Base-by-base conservation (phyloP, 2,329 filamentous ascomycete genomes). In the Paraphoma sp. region DNA sequence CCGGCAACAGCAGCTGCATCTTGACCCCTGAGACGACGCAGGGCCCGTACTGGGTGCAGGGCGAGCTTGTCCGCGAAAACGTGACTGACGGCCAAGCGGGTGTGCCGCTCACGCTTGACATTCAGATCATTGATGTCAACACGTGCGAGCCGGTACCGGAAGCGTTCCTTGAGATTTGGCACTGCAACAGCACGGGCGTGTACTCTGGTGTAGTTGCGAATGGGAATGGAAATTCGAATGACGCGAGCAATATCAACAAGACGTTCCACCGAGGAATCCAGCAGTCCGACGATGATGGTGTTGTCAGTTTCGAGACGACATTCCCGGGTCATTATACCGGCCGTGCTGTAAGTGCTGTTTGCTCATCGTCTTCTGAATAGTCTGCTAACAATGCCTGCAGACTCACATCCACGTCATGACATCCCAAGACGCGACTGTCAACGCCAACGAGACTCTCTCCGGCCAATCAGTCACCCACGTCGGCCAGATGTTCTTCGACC, bases 401-500 rank as follows among this genome's bases (percentile, higher is more conserved):
- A 60, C 55, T 14, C 80, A 83, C 61, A 76, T 79, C 54, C 80
- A 82, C 69, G 66, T 73, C 51, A 57, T 74, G 62, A 65, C 76
- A 9, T 56, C 59, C 11, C 61, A 73, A 53, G 69, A 73, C 54
- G 67, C 63, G 14, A 75, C 72, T 51, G 53, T 79, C 5, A 74
- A 79, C 42, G 57, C 75, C 45, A 86, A 83, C 67, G 83, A 82
- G 49, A 83, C 84, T 47, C 77, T 84, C 57, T 72, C 76, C 29
- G 82, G 79, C 57, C 77, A 79, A 6, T 76, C 73, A 45, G 79
- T 84, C 52, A 81, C 82, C 28, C 86, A 89, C 76, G 81, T 89
- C 44, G 87, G 87, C 16, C 87, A 90, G 70, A 65, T 87, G 45
- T 89, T 87, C 81, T 89, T 86, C 59, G 86, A 89, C 71, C 83